Conservation (phyloP, 2,329 filamentous ascomycete species). For the Colletotrichum sp. region DNA sequence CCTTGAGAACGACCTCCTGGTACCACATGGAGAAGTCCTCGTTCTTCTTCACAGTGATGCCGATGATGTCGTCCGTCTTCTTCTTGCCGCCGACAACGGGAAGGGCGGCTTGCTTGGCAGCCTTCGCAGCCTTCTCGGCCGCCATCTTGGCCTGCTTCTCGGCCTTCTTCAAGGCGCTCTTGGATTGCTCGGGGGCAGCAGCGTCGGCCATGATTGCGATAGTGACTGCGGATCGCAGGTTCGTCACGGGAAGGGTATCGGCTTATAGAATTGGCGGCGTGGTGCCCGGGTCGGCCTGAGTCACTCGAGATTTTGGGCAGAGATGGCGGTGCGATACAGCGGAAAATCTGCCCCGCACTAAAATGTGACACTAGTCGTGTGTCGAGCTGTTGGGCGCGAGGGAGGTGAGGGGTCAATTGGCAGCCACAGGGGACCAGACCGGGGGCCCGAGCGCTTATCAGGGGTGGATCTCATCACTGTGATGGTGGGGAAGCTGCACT, state of each 20-base stretch:
- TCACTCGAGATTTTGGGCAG: conserved; percentile 20
- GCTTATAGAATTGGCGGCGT: conserved; percentile 5
- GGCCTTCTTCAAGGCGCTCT: conserved; percentile 70
- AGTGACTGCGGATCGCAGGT: conserved; percentile 3
- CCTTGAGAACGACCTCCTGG: conserved; percentile 95
- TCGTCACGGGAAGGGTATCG: conserved; percentile 11
- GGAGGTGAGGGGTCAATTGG: conserved; percentile 21
- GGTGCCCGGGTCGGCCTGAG: conserved; percentile 19
- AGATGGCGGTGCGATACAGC: conserved; percentile 16
- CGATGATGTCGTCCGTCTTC: conserved; percentile 75
- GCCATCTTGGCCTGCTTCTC: conserved; percentile 68
- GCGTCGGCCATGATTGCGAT: conserved; percentile 24
- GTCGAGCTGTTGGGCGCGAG: conserved; percentile 12
- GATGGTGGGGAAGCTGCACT: not conserved
- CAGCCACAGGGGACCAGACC: conserved; percentile 2
- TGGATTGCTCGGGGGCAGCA: conserved; percentile 47
- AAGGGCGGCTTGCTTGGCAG: conserved; percentile 59
- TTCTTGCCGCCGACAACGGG: conserved; percentile 62
- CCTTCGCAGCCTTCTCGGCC: conserved; percentile 67
- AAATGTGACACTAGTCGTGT: conserved; percentile 20
- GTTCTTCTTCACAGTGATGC: conserved; percentile 85
- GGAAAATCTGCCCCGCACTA: conserved; percentile 23
- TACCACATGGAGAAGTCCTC: conserved; percentile 96
- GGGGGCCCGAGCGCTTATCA: not conserved
- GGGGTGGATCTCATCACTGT: not conserved